These are phyloP conservation scores for Liriodendron chinense DNA, from an alignment of 164 flowering plant species.

Conservation along the genomic window DNA sequence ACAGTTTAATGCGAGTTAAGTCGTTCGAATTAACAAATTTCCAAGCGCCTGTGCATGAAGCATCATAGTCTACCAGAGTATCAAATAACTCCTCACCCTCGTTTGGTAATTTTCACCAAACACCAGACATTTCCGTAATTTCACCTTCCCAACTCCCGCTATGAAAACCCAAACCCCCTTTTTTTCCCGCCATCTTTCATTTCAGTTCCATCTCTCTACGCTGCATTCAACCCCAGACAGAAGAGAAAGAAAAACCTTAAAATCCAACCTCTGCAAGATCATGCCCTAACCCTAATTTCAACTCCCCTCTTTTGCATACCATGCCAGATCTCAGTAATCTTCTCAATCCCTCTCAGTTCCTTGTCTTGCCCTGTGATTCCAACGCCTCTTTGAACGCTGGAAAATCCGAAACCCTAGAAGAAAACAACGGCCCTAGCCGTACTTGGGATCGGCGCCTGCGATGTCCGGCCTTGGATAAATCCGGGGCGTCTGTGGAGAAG, in stretches of 20 bases:
- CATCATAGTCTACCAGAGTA: too few relatives aligned
- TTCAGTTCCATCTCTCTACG: conserved; percentile 6
- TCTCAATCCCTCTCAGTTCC: conserved; percentile 22
- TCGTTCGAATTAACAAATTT: too few relatives aligned
- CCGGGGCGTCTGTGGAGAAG: conserved; percentile 6
- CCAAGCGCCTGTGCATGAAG: too few relatives aligned
- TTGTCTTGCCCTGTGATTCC: conserved; percentile 16
- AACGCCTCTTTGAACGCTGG: conserved; percentile 4
- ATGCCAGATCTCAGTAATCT: conserved; percentile 35
- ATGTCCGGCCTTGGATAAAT: conserved; percentile 1
- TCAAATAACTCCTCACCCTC: too few relatives aligned
- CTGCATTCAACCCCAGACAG: neutral
- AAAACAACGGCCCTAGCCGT: conserved; percentile 10
- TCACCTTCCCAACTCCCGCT: neutral
- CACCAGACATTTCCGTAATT: neutral
- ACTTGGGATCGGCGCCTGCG: conserved; percentile 15
- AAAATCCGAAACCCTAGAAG: conserved; percentile 17
- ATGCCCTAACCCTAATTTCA: neutral
- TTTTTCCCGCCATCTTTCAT: conserved; percentile 8
- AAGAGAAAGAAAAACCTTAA: neutral
- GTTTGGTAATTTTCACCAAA: neutral
- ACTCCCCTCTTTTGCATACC: neutral
- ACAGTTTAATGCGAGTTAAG: too few relatives aligned
- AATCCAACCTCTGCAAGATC: neutral
- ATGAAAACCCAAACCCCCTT: neutral